Evolutionary conservation across 164 flowering plant species (phyloP), one percentile per base, ranked within the genome.

Genomic region (Magnolia officinalis): DNA sequence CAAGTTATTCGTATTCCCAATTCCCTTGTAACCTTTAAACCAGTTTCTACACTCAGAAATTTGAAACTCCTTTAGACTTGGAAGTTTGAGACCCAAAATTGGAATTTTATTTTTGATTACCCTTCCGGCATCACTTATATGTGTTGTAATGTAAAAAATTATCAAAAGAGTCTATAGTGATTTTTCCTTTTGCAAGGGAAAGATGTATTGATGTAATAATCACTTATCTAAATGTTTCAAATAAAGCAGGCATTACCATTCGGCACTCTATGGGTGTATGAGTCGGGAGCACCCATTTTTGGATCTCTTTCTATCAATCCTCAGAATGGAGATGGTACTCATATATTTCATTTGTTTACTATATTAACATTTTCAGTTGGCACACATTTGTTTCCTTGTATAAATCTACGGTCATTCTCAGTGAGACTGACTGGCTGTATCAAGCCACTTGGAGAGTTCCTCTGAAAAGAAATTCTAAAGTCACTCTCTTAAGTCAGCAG

Each of bases 271-370:
- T 96, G 99, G 99, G 67, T 77, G 63, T 81, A 81, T 78, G 92
- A 96, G 70, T 71, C 91, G 64, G 90, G 87, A 78, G 90, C 83
- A 14, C 99, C 99, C 20, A 83, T 94, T 45, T 96, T 96, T 84
- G 99, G 94, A 55, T 93, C 98, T 74, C 92, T 90, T 55, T 83
- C 86, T 67, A 74, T 91, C 64, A 76, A 76, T 80, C 78, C 85
- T 52, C 59, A 68, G 29, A 78, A 78, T 80, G 91, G 91, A 76
- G 84, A 83, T 80, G 92, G 97, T 92, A 86, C 51, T 51, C 21
- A 20, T 37, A 55, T 20, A 55, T 63, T 49, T 58, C 23, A 67
- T 71, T 67, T 76, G 19, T 3, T 8, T 4, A 11, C 45, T 37
- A 37, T 37, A 37, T 37, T 4, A 37, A 37, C 2, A 37, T 37